Conservation (phyloP, 2,329 filamentous ascomycete species). For the Clarireedia paspali region DNA sequence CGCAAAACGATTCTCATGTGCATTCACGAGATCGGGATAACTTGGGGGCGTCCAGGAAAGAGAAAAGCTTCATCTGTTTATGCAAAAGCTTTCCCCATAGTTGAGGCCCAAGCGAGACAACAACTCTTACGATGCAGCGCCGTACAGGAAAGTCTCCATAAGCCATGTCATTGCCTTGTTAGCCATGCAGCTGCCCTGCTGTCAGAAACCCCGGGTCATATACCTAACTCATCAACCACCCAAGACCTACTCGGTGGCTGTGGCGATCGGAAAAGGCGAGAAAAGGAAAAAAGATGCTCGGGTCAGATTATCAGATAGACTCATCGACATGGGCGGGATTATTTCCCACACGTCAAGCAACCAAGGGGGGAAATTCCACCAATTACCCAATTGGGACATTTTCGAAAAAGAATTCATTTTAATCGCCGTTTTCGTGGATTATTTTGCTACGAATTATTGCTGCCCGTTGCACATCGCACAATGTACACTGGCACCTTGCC, state of each 20-base stretch:
- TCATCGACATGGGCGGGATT: no score
- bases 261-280: constrained; percentile 1
- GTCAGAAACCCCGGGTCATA: constrained; percentile 5
- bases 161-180: constrained; percentile 3
- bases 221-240: no score
- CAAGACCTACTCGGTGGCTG: constrained; percentile 4
- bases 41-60: background rate
- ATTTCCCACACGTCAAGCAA: no score
- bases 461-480: no score
- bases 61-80: background rate
- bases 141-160: no score
- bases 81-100: background rate
- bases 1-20: no score
- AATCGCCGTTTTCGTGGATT: background rate
- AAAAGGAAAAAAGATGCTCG: background rate
- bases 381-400: background rate
- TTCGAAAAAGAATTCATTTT: background rate
- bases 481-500: no score
- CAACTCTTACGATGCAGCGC: background rate
- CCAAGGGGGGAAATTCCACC: no score
- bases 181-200: constrained; percentile 8
- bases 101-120: background rate
- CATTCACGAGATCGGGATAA: no score
- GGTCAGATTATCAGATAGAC: background rate
- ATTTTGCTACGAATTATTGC: background rate